phyloP scores from a whole-genome alignment of 805 yeast genomes.

The Starmerella powellii region DNA sequence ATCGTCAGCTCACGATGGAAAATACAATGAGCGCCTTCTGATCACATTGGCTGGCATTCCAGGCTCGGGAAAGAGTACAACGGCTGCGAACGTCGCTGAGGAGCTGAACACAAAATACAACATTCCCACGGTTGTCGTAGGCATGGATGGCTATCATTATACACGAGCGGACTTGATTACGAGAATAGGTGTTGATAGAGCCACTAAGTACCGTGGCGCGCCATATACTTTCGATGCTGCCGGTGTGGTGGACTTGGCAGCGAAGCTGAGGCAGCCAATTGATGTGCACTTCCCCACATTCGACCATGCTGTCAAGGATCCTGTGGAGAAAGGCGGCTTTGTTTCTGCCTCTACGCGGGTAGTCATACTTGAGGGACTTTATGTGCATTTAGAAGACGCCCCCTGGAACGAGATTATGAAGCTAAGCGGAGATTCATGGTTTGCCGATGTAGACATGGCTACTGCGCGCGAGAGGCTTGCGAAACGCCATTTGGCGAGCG shows the following conservation, averaged over 20 bases:
- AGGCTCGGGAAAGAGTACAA: constrained; percentile 74
- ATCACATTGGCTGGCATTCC: constrained; percentile 65
- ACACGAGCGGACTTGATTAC: constrained; percentile 38
- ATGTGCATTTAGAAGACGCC: constrained; percentile 45
- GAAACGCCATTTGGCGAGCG: constrained; percentile 42
- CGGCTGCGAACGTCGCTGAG: constrained; percentile 39
- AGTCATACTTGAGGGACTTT: constrained; percentile 65
- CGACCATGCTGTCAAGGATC: constrained; percentile 59
- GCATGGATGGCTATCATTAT: constrained; percentile 74
- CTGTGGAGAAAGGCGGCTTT: constrained; percentile 41
- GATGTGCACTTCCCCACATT: constrained; percentile 46
- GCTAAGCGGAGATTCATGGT: constrained; percentile 33
- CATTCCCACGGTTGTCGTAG: constrained; percentile 30
- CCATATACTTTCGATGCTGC: constrained; percentile 72
- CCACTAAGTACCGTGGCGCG: constrained; percentile 63
- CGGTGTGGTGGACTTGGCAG: constrained; percentile 32
- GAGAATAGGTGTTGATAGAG: constrained; percentile 45
- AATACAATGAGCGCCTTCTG: constrained; percentile 28
- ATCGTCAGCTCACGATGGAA: too few species aligned
- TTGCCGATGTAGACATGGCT: constrained; percentile 37
- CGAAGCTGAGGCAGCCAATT: constrained; percentile 23
- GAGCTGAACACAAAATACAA: constrained; percentile 28
- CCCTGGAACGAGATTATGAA: constrained; percentile 45
- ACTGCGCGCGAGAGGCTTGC: constrained; percentile 49
- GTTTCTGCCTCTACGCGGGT: constrained; percentile 40